A percentile compares a stretch with the other conserved stretches of the same genome.
phyloP scores from a whole-genome alignment of 2,329 filamentous ascomycete genomes.

The Xylariaceae sp. region DNA sequence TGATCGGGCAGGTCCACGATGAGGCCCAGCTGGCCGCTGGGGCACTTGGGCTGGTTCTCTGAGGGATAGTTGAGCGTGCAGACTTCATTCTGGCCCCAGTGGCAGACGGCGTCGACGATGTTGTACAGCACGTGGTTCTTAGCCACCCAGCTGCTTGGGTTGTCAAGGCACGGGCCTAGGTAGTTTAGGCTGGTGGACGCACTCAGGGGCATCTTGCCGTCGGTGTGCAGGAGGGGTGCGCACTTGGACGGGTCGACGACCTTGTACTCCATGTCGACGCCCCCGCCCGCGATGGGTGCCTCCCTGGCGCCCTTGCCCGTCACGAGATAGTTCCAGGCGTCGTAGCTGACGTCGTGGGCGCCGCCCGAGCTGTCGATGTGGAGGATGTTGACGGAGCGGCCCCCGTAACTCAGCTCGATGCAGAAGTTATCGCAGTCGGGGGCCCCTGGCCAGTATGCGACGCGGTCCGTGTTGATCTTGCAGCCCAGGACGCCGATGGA shows the following conservation, averaged over 20 bases:
- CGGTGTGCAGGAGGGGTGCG: constrained; percentile 42
- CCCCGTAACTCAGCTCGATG: constrained; percentile 46
- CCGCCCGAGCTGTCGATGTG: constrained; percentile 51
- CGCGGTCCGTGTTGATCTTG: constrained; percentile 55
- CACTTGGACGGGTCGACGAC: constrained; percentile 42
- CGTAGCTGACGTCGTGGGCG: constrained; percentile 55
- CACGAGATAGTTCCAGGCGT: constrained; percentile 56
- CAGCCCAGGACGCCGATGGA: constrained; percentile 56
- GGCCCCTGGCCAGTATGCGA: constrained; percentile 54
- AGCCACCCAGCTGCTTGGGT: constrained; percentile 37
- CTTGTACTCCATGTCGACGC: constrained; percentile 41
- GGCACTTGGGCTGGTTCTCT: constrained; percentile 49
- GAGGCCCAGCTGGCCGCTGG: constrained; percentile 39
- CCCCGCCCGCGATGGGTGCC: constrained; percentile 42
- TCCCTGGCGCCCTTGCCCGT: constrained; percentile 42
- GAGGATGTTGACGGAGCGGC: constrained; percentile 51
- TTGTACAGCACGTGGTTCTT: constrained; percentile 46
- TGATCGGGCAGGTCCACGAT: constrained; percentile 29
- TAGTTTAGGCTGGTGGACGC: constrained; percentile 55
- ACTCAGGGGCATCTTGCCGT: constrained; percentile 48
- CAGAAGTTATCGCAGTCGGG: constrained; percentile 53
- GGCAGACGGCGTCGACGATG: constrained; percentile 38
- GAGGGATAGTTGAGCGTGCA: constrained; percentile 43
- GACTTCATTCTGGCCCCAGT: constrained; percentile 45
- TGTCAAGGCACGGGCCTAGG: constrained; percentile 30